Percentiles rank a stretch among this genome's conserved stretches.
Evolutionary conservation across 768 basidiomycete species (phyloP).

Genomic region (Austroboletus eburneus): DNA sequence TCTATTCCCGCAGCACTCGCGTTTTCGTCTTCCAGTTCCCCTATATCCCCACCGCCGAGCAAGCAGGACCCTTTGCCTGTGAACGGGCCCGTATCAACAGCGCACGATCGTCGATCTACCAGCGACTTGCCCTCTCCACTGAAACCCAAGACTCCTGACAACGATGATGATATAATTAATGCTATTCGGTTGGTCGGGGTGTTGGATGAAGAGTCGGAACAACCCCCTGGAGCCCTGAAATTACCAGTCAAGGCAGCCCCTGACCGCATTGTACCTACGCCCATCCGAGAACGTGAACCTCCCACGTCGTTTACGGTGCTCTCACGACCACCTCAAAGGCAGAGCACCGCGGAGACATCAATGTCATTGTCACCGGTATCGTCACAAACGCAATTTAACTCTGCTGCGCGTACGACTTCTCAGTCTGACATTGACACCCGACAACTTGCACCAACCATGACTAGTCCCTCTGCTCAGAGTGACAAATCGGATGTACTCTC

Average conservation of each 20-base stretch:
- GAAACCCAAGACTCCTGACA: constrained; percentile 10
- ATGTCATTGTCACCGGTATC: constrained; percentile 8
- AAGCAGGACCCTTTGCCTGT: constrained; percentile 4
- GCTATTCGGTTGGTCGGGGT: constrained; percentile 30
- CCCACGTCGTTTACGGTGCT: constrained; percentile 60
- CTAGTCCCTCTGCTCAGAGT: constrained; percentile 7
- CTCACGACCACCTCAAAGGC: constrained; percentile 47
- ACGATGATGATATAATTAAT: constrained; percentile 28
- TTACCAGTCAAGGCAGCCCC: constrained; percentile 1
- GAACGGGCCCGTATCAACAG: constrained; percentile 1
- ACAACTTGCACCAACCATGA: constrained; percentile 7
- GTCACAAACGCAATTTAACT: neutral
- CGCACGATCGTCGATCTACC: constrained; percentile 17
- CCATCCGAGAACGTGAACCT: constrained; percentile 53
- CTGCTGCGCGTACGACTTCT: neutral
- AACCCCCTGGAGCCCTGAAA: constrained; percentile 2
- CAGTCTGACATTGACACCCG: constrained; percentile 15
- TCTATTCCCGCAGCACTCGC: constrained; percentile 26
- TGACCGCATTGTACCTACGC: constrained; percentile 44
- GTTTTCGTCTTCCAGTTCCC: constrained; percentile 15
- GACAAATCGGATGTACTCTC: constrained; percentile 30
- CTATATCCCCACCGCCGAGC: constrained; percentile 13
- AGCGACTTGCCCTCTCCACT: constrained; percentile 9
- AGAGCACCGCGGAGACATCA: constrained; percentile 18
- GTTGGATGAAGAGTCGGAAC: constrained; percentile 22